Evolutionary conservation across 2,329 filamentous ascomycete genomes (phyloP), one percentile per base, ranked within the genome.

Genomic region (Colletotrichum sublineola): DNA sequence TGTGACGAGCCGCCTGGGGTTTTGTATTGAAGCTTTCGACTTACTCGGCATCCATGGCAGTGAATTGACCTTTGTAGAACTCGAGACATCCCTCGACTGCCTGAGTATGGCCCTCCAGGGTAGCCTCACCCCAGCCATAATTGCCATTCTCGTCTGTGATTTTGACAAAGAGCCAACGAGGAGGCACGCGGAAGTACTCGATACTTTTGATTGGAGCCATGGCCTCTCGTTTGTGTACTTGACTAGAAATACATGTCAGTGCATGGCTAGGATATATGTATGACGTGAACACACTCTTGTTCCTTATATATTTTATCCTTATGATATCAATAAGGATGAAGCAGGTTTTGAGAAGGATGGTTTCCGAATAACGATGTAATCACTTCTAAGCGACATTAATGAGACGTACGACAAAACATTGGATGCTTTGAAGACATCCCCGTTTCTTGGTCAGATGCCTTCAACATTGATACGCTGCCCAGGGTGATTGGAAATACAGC

Each of bases 111-210:
- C 90, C 90, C 79, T 92, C 90, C 2, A 93, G 81, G 0, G 89
- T 90, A 7, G 87, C 89, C 77, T 92, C 91, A 29, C 90, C 90
- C 90, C 90, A 92, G 7, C 90, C 90, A 74, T 84, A 82, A 42
- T 86, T 83, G 5, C 86, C 89, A 5, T 85, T 83, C 48, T 87
- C 86, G 77, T 92, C 90, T 3, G 85, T 88, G 72, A 92, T 86
- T 77, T 92, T 92, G 76, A 92, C 90, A 73, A 92, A 92, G 3
- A 92, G 85, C 90, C 90, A 92, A 60, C 90, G 83, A 29, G 90
- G 90, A 62, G 88, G 87, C 33, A 92, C 88, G 38, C 90, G 86
- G 78, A 92, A 92, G 77, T 92, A 91, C 76, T 92, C 90, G 36
- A 92, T 88, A 15, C 77, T 84, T 74, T 86, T 85, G 77, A 92